phyloP scores from a whole-genome alignment of 441 rosid genomes.

The Pelargonium fulgidum region DNA sequence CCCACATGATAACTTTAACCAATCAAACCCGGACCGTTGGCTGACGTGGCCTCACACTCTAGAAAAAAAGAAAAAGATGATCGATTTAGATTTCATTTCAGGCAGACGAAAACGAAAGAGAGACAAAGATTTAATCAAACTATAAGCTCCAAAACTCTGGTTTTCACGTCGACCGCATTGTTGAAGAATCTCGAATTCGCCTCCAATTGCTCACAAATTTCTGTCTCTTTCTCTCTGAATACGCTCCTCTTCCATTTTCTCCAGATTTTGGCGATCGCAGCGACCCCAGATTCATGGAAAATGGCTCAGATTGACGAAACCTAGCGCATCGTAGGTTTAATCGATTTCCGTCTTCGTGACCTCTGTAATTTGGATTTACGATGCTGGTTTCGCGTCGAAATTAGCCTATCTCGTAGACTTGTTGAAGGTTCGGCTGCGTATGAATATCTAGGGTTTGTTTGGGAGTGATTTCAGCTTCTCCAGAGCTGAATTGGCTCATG shows the following conservation, averaged over 20 bases:
- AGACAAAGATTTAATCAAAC: too few relatives aligned
- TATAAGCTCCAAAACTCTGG: too few relatives aligned
- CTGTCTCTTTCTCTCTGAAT: not conserved
- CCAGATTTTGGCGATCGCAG: not conserved
- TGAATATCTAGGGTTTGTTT: not conserved
- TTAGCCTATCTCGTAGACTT: not conserved
- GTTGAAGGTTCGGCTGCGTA: not conserved
- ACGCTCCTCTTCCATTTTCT: not conserved
- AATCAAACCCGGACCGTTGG: too few relatives aligned
- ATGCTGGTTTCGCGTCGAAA: not conserved
- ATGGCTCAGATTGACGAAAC: not conserved
- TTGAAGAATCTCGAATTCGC: not conserved
- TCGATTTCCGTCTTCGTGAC: not conserved
- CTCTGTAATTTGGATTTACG: not conserved
- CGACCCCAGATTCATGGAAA: not conserved
- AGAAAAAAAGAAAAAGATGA: too few relatives aligned
- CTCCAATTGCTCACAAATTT: not conserved
- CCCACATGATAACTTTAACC: too few relatives aligned
- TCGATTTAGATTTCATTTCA: too few relatives aligned
- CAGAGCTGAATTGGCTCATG: not conserved
- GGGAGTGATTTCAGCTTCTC: not conserved
- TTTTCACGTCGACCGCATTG: not conserved
- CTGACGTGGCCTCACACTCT: too few relatives aligned
- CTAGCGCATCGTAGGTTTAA: not conserved
- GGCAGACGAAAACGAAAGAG: too few relatives aligned